These are phyloP conservation scores for Danielia reshetovae DNA, from an alignment of 805 yeast genomes.

Conservation along the genomic window DNA sequence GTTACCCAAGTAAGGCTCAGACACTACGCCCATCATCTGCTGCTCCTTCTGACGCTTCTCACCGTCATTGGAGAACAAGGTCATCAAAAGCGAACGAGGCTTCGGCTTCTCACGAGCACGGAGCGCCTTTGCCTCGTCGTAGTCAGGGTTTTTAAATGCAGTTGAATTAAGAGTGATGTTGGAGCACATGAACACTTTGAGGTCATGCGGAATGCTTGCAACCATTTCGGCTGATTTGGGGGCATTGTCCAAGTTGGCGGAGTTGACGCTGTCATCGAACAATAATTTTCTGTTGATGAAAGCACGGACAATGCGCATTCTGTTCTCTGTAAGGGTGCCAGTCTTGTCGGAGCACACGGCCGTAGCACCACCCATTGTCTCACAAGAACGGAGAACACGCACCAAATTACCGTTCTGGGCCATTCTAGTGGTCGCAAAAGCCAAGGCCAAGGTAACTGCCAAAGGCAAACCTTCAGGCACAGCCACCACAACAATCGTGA, in stretches of 20 bases:
- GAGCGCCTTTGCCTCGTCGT: constrained; percentile 28
- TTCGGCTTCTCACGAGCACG: constrained; percentile 26
- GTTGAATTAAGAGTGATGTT: constrained; percentile 81
- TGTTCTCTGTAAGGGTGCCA: constrained; percentile 92
- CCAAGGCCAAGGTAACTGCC: constrained; percentile 94
- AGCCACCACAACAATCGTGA: constrained; percentile 93
- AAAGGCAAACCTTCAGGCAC: constrained; percentile 99
- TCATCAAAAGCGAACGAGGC: constrained; percentile 25
- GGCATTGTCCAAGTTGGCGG: constrained; percentile 20
- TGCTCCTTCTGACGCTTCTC: constrained; percentile 9
- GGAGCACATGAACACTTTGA: constrained; percentile 30
- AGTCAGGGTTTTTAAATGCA: constrained; percentile 73
- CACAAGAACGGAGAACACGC: constrained; percentile 91
- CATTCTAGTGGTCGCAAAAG: constrained; percentile 98
- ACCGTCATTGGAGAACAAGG: constrained; percentile 11
- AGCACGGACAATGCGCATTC: constrained; percentile 86
- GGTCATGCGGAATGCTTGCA: constrained; percentile 16
- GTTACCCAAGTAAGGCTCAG: constrained; percentile 78
- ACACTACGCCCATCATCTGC: constrained; percentile 16
- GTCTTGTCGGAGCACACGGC: constrained; percentile 97
- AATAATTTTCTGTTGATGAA: constrained; percentile 18
- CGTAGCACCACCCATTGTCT: constrained; percentile 98
- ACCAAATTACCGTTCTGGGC: constrained; percentile 93
- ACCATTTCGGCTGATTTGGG: constrained; percentile 23
- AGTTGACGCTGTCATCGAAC: constrained; percentile 44